These are phyloP conservation scores for Phyllosticta capitalensis DNA, from an alignment of 2,329 filamentous ascomycete species.

Conservation along the genomic window DNA sequence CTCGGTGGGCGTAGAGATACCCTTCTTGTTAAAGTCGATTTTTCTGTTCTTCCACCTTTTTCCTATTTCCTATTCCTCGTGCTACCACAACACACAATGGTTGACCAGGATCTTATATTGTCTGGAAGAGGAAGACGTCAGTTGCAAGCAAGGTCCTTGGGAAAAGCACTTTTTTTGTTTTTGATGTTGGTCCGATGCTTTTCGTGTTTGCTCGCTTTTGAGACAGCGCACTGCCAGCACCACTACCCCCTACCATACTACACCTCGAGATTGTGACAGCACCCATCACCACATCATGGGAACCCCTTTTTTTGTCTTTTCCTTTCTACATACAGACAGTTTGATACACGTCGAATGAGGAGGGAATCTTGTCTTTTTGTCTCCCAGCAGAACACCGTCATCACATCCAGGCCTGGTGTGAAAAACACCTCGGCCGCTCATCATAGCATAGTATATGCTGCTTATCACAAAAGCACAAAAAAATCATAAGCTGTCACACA, in stretches of 20 bases:
- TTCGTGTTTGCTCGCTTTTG: not conserved
- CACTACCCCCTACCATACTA: not conserved
- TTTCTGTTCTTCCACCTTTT: not conserved
- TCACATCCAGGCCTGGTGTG: not conserved
- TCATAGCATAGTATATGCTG: too few relatives aligned
- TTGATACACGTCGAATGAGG: not conserved
- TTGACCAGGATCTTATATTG: not conserved
- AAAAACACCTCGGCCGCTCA: too few relatives aligned
- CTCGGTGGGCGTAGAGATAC: constrained; percentile 11
- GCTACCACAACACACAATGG: not conserved
- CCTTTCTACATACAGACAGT: not conserved
- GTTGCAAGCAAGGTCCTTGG: not conserved
- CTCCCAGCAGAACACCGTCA: not conserved
- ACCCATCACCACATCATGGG: not conserved
- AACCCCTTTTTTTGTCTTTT: not conserved
- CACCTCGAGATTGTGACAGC: not conserved
- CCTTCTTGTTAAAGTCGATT: constrained; percentile 9
- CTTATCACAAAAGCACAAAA: not conserved
- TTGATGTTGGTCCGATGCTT: not conserved
- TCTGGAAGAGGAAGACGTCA: not conserved
- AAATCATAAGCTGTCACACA: not conserved
- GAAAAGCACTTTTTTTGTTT: not conserved
- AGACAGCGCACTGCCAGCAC: not conserved
- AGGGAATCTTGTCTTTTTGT: not conserved
- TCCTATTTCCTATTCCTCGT: not conserved